Base-by-base conservation (phyloP, 495 filamentous ascomycete species). In the Penicillium bovifimosum region DNA sequence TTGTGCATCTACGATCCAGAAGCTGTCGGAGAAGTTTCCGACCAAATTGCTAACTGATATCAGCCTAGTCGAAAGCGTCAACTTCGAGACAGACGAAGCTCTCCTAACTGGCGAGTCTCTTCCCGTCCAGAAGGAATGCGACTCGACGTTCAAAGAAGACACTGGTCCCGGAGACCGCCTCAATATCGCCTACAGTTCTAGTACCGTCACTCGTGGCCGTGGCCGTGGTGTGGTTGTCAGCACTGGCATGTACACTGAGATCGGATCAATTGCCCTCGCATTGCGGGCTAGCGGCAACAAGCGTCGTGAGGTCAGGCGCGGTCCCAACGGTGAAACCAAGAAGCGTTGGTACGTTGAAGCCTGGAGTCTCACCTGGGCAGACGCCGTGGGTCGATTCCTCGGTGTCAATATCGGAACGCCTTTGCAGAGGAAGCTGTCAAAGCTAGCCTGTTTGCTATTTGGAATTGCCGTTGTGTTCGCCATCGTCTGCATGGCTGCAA, bases 171-270 rank as follows among this genome's bases (percentile, higher is more conserved):
- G 86, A 41, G 77, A 74, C 48, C 68, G 84, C 24, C 79, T 79
- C 56, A 91, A 59, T 10, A 59, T 59, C 2, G 52, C 56, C 14
- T 59, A 54, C 20, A 54, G 51, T 27, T 54, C 91, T 52, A 81
- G 90, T 46, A 92, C 89, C 10, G 90, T 88, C 31, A 81, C 82
- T 11, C 86, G 87, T 58, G 88, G 92, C 49, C 86, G 87, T 56
- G 88, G 90, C 67, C 87, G 87, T 41, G 86, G 87, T 2, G 84
- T 80, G 3, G 85, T 89, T 42, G 89, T 88, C 4, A 82, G 84
- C 3, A 59, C 52, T 2, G 83, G 82, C 31, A 84, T 84, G 76
- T 64, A 65, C 50, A 85, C 82, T 6, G 78, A 86, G 58, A 81
- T 86, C 41, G 83, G 83, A 16, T 73, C 73, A 35, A 85, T 86